Conservation (phyloP, 2,329 filamentous ascomycete species). For the Trichoderma sp. region DNA sequence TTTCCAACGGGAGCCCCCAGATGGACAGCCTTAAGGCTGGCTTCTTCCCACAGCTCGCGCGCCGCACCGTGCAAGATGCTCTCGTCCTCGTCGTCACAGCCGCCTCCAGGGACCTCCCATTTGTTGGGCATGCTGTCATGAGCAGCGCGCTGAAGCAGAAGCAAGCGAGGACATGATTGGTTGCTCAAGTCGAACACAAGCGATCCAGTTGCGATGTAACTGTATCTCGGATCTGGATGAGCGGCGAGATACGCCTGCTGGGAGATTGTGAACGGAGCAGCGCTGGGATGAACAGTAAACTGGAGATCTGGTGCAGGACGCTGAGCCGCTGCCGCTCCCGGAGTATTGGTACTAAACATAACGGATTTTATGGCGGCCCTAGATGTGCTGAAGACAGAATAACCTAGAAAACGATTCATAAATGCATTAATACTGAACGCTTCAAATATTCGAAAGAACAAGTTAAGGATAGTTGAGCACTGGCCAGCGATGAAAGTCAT, state of each 20-base stretch:
- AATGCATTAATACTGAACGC: fast-evolving
- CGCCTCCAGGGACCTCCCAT: background rate
- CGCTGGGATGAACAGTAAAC: background rate
- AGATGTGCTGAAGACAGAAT: background rate
- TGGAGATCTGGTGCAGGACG: background rate
- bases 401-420: background rate
- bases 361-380: background rate
- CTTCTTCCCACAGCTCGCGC: background rate
- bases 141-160: background rate
- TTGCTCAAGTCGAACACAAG: background rate
- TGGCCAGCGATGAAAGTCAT: background rate
- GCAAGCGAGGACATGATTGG: background rate
- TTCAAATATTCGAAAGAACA: background rate
- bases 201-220: background rate
- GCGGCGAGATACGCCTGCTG: background rate
- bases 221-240: background rate
- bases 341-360: background rate
- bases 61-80: background rate
- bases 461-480: background rate
- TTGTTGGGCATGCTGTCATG: background rate
- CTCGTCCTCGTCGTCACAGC: background rate
- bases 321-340: background rate
- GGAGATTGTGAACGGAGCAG: background rate
- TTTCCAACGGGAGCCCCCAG: background rate
- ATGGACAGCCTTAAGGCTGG: background rate